Base-by-base conservation (phyloP, 805 yeast genomes). In the Pichia sporocuriosa region DNA sequence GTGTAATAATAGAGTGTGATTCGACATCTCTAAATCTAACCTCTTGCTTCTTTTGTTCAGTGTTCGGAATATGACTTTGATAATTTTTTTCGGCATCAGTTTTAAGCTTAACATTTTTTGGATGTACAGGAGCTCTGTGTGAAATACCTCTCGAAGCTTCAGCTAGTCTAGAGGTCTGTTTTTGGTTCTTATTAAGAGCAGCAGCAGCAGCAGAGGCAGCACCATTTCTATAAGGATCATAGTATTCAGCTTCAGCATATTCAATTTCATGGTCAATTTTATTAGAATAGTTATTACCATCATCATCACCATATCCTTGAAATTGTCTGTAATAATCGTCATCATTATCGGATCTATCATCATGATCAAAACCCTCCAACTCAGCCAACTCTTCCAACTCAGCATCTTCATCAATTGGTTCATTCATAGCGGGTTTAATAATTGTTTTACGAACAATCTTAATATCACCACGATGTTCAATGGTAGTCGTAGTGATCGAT, bases 401-500 rank as follows among this genome's bases (percentile, higher is more conserved):
- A 46, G 45, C 31, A 44, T 46, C 39, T 44, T 52, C 44, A 30
- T 47, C 44, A 40, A 55, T 42, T 46, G 53, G 42, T 13, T 42
- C 31, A 17, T 32, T 37, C 3, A 50, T 49, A 3, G 53, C 44
- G 32, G 50, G 58, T 41, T 52, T 70, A 20, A 70, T 65, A 1
- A 70, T 65, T 1, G 75, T 72, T 6, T 73, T 73, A 46, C 69
- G 72, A 12, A 69, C 67, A 35, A 72, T 64, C 42, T 74, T 77
- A 35, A 57, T 64, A 1, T 75, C 70, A 25, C 75, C 76, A 47
- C 71, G 54, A 36, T 67, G 65, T 47, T 73, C 68, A 22, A 76
- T 64, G 0, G 78, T 74, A 31, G 72, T 72, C 32, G 70, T 73
- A 3, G 80, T 75, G 32, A 77, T 72, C 3, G 80, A 74, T 42